Base-by-base conservation (phyloP, 2,329 filamentous ascomycete species). In the Fusarium sp. region DNA sequence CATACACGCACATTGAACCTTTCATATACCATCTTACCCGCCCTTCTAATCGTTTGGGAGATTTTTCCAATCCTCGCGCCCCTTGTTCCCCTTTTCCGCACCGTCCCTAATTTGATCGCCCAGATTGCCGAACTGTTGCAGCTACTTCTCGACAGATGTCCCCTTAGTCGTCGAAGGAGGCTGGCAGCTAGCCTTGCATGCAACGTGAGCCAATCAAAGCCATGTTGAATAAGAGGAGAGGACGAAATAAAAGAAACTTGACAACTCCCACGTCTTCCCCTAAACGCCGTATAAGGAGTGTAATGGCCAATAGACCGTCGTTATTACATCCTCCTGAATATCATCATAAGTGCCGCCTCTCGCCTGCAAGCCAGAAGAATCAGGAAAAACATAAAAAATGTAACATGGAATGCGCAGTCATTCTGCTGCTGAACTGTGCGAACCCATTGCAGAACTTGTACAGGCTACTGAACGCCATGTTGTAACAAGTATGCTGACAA, bases 261-360 rank as follows among this genome's bases (percentile, higher is more conserved):
- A 70, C 67, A 75, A 75, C 72, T 73, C 73, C 73, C 58, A 72
- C 72, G 73, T 64, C 65, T 70, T 68, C 67, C 62, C 67, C 70
- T 65, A 65, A 78, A 79, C 77, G 77, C 77, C 77, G 37, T 54
- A 68, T 66, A 79, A 74, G 76, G 78, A 79, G 75, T 75, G 77
- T 78, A 79, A 78, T 76, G 77, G 77, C 65, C 76, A 57, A 49
- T 53, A 47, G 75, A 73, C 77, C 77, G 76, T 79, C 77, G 71
- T 78, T 73, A 79, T 79, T 80, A 79, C 76, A 76, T 76, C 74
- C 75, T 77, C 75, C 72, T 54, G 63, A 70, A 47, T 62, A 71
- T 73, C 71, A 71, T 76, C 70, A 73, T 75, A 54, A 71, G 58
- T 71, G 56, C 62, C 72, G 61, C 66, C 59, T 62, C 58, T 56